Percentiles rank a stretch among this genome's conserved stretches.
phyloP scores from a whole-genome alignment of 2,329 filamentous ascomycete genomes.

The Fusarium musae region DNA sequence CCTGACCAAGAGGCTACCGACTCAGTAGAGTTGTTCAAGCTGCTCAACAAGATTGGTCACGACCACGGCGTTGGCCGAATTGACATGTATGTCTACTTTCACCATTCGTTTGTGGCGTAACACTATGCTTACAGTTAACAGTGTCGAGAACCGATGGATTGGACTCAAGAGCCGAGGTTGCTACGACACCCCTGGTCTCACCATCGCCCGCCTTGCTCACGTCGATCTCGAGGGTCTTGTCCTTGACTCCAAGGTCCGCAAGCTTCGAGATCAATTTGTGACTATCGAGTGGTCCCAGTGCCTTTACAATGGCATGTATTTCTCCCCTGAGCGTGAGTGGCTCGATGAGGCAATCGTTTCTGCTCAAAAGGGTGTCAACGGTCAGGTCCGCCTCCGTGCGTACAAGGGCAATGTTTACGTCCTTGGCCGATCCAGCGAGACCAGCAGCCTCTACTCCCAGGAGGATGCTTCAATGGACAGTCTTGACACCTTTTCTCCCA shows the following conservation, averaged over 20 bases:
- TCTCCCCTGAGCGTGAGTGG: constrained; percentile 63
- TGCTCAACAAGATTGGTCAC: constrained; percentile 71
- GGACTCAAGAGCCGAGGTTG: constrained; percentile 56
- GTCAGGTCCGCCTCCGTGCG: constrained; percentile 50
- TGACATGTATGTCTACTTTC: constrained; percentile 48
- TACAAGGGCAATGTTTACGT: constrained; percentile 64
- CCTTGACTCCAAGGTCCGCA: constrained; percentile 64
- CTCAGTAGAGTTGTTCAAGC: constrained; percentile 72
- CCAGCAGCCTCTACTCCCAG: constrained; percentile 63
- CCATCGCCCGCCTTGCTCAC: constrained; percentile 46
- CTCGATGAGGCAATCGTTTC: constrained; percentile 58
- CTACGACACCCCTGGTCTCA: constrained; percentile 28
- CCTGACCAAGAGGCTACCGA: constrained; percentile 68
- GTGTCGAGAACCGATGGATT: constrained; percentile 58
- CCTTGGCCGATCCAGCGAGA: constrained; percentile 57
- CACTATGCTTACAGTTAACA: neutral
- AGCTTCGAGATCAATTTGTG: constrained; percentile 62
- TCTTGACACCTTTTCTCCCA: constrained; percentile 70
- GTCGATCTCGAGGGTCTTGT: constrained; percentile 65
- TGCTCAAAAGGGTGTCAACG: constrained; percentile 60
- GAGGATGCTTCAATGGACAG: constrained; percentile 62
- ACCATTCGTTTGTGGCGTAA: no score
- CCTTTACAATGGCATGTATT: constrained; percentile 63
- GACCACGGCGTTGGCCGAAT: constrained; percentile 75
- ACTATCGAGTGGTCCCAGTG: constrained; percentile 58